Evolutionary conservation across 208 protist genomes (phyloP).

Genomic region (Acanthamoeba castellanii): DNA sequence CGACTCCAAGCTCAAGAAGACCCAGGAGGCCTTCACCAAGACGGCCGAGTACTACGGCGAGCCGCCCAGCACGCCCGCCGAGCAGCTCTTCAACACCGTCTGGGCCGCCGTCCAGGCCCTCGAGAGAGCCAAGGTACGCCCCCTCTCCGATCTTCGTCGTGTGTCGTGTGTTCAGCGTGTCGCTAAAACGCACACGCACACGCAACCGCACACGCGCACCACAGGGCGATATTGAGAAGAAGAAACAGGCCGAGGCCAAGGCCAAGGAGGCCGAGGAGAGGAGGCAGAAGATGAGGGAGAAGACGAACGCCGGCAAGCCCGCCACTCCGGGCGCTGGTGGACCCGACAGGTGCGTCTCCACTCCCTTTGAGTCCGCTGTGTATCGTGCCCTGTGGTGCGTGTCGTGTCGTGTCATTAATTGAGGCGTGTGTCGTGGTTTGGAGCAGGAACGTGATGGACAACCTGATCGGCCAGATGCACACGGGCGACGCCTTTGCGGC

Average conservation of each 20-base stretch:
- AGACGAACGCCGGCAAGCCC: slow-evolving; percentile 24
- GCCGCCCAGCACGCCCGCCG: slow-evolving; percentile 20
- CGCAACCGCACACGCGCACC: no score
- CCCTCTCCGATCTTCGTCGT: neutral
- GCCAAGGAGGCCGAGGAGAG: slow-evolving; percentile 56
- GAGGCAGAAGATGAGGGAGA: slow-evolving; percentile 22
- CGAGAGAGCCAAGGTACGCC: slow-evolving; percentile 30
- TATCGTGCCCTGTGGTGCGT: neutral
- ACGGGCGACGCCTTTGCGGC: slow-evolving; percentile 50
- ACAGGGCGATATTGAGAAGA: slow-evolving; percentile 20
- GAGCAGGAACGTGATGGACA: slow-evolving; percentile 64
- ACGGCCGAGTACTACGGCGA: slow-evolving; percentile 51
- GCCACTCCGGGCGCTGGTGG: neutral
- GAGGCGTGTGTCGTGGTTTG: neutral
- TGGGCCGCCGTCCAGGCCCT: slow-evolving; percentile 47
- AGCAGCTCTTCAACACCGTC: slow-evolving; percentile 60
- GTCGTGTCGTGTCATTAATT: neutral
- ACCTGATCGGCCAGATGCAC: slow-evolving; percentile 70
- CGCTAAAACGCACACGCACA: neutral
- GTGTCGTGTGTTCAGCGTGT: neutral
- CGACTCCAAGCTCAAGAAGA: slow-evolving; percentile 56
- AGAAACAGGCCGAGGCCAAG: slow-evolving; percentile 49
- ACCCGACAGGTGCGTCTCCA: neutral
- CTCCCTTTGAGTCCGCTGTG: neutral
- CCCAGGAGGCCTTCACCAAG: slow-evolving; percentile 38